Percentiles rank a stretch among this genome's conserved stretches.
These are phyloP conservation scores for Fusarium albosuccineum DNA, from an alignment of 2,329 filamentous ascomycete genomes.

Conservation along the genomic window DNA sequence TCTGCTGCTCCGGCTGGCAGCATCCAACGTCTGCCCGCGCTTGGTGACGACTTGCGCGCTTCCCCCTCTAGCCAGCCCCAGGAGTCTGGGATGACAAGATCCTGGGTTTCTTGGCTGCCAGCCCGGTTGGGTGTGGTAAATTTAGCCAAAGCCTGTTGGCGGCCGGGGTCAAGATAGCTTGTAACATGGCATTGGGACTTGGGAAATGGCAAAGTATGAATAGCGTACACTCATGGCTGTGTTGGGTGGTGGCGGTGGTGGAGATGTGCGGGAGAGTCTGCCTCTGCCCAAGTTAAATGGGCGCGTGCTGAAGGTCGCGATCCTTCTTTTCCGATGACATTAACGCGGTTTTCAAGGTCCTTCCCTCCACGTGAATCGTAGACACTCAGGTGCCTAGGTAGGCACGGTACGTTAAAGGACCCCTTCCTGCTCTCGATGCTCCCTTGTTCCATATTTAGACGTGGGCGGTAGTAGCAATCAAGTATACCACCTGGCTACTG, in stretches of 20 bases:
- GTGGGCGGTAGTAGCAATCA: not conserved
- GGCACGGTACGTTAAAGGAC: not conserved
- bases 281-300: slow-evolving; percentile 10
- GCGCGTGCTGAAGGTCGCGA: not conserved
- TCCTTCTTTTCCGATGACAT: not conserved
- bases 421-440: not conserved
- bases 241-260: slow-evolving; percentile 17
- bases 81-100: slow-evolving; percentile 22
- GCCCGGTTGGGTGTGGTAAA: slow-evolving; percentile 23
- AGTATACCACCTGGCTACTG: slow-evolving; percentile 1
- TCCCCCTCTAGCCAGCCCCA: slow-evolving; percentile 13
- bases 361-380: no score
- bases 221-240: slow-evolving; percentile 12
- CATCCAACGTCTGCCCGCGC: slow-evolving; percentile 34
- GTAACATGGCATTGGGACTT: slow-evolving; percentile 15
- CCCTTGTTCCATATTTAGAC: slow-evolving; percentile 4
- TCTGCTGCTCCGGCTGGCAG: slow-evolving; percentile 40
- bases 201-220: slow-evolving; percentile 17
- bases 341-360: no score
- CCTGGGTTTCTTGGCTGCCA: slow-evolving; percentile 13
- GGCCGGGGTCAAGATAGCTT: slow-evolving; percentile 23
- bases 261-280: slow-evolving; percentile 4
- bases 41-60: slow-evolving; percentile 17
- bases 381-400: no score
- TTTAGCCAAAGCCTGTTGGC: slow-evolving; percentile 30